Base-by-base conservation (phyloP, 1,139 yeast genomes). In the Hanseniaspora uvarum region DNA sequence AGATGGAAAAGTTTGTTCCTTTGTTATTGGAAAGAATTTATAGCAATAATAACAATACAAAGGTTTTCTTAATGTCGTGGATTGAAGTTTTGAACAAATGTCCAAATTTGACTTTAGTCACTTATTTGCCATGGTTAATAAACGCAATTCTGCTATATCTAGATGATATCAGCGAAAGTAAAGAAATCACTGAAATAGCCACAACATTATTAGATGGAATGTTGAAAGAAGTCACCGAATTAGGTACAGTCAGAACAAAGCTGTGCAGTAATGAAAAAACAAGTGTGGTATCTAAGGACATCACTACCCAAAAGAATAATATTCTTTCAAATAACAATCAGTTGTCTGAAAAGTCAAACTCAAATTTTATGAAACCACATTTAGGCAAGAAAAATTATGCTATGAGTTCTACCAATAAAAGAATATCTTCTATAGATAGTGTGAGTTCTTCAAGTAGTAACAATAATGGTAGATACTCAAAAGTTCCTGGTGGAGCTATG, bases 11-110 rank as follows among this genome's bases (percentile, higher is more conserved):
- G 62, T 94, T 94, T 68, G 86, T 94, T 43, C 98, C 98, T 0
- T 73, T 94, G 8, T 71, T 94, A 50, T 80, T 86, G 60, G 98
- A 94, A 66, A 74, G 98, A 59, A 86, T 94, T 70, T 87, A 87
- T 63, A 92, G 92, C 1, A 83, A 86, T 37, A 94, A 92, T 61
- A 96, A 97, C 4, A 86, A 86, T 64, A 89, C 97, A 0, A 77
- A 95, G 60, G 84, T 88, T 70, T 92, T 92, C 62, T 71, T 94
- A 57, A 92, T 92, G 11, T 84, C 94, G 52, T 94, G 98, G 98
- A 76, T 94, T 52, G 86, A 88, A 57, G 76, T 94, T 24, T 73
- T 94, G 52, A 94, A 92, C 66, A 88, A 94, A 23, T 87, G 92
- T 14, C 98, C 99, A 0, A 94, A 92, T 50, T 72, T 92, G 57